Percentiles rank a stretch among this genome's conserved stretches.
These are phyloP conservation scores for Penicillium lividum DNA, from an alignment of 495 filamentous ascomycete genomes.

Conservation along the genomic window DNA sequence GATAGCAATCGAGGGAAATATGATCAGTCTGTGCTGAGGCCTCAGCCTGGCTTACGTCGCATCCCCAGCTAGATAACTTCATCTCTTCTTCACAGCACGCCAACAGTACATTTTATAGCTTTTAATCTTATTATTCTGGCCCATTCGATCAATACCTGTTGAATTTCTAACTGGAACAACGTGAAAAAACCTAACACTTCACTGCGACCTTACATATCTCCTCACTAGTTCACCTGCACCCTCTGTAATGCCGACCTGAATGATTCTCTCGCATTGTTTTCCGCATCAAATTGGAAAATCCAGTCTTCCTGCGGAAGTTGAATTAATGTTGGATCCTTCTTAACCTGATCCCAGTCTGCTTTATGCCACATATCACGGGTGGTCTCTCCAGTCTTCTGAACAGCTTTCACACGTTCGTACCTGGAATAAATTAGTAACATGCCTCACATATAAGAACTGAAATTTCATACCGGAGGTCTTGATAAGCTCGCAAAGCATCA, in stretches of 20 bases:
- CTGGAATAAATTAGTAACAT: conserved; percentile 14
- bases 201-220: no score
- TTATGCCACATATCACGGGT: conserved; percentile 58
- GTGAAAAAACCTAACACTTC: not conserved
- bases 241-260: conserved; percentile 37
- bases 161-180: not conserved
- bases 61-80: no score
- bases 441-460: not conserved
- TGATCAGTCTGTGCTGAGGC: no score
- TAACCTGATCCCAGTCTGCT: conserved; percentile 58
- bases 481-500: conserved; percentile 47
- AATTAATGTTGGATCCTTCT: conserved; percentile 56
- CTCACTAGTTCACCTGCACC: conserved; percentile 3
- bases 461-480: conserved; percentile 31
- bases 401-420: conserved; percentile 56
- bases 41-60: no score
- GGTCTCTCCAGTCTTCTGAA: conserved; percentile 56
- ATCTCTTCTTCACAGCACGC: no score
- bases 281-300: conserved; percentile 58
- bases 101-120: no score
- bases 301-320: conserved; percentile 56
- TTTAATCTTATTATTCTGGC: no score
- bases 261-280: conserved; percentile 55
- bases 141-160: no score
- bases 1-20: no score